These are phyloP conservation scores for Glonium stellatum DNA, from an alignment of 495 filamentous ascomycete genomes.

Conservation along the genomic window DNA sequence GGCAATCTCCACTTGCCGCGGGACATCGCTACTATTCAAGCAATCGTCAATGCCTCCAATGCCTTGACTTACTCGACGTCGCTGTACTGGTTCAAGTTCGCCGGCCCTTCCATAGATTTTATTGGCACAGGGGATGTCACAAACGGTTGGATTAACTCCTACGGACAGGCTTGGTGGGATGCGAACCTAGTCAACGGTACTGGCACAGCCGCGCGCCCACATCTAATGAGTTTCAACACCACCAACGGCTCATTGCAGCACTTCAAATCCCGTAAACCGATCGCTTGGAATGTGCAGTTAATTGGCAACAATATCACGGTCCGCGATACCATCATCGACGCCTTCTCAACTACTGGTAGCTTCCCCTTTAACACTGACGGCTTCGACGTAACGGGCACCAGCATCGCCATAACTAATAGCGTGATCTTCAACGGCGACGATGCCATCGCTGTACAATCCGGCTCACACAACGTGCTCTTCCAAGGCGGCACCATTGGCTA, in stretches of 20 bases:
- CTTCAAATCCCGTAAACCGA: conserved; percentile 42
- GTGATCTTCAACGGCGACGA: conserved; percentile 43
- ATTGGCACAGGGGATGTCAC: conserved; percentile 27
- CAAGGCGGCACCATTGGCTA: conserved; percentile 37
- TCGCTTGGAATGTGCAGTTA: conserved; percentile 41
- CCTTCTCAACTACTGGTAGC: conserved; percentile 33
- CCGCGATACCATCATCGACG: conserved; percentile 39
- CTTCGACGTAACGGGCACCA: conserved; percentile 37
- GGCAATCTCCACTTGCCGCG: conserved; percentile 41
- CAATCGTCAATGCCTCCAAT: conserved; percentile 30
- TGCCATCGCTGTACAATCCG: conserved; percentile 38
- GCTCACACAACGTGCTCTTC: conserved; percentile 38
- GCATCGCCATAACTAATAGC: conserved; percentile 36
- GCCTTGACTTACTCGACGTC: conserved; percentile 7
- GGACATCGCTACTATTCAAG: conserved; percentile 35
- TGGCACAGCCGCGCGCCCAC: conserved; percentile 36
- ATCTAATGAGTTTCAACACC: conserved; percentile 39
- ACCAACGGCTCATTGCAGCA: conserved; percentile 34
- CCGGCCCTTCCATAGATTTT: conserved; percentile 36
- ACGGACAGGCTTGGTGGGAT: conserved; percentile 44
- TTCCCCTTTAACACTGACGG: conserved; percentile 45
- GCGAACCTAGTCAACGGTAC: conserved; percentile 37
- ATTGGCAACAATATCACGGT: conserved; percentile 37
- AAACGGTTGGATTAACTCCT: conserved; percentile 42
- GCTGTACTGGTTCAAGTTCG: conserved; percentile 35